phyloP scores from a whole-genome alignment of 108 stramenopile species.

The Chaetoceros muelleri region DNA sequence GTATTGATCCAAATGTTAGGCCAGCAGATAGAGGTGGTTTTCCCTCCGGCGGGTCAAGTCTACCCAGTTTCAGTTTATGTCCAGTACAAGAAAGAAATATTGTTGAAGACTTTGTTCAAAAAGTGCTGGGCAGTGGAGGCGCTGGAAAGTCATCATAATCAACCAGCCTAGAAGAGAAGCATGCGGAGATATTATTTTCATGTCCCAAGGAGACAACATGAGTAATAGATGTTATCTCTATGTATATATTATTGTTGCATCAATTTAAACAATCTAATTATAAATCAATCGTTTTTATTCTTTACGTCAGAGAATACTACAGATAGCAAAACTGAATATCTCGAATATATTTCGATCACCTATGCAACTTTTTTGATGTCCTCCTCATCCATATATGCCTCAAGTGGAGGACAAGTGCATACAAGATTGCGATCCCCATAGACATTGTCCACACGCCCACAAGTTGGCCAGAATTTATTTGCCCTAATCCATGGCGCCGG shows the following conservation, averaged over 20 bases:
- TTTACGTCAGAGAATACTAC: no score
- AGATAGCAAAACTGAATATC: no score
- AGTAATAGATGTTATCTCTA: no score
- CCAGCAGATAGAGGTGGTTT: conserved; percentile 72
- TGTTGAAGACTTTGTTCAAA: neutral
- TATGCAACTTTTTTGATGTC: conserved; percentile 65
- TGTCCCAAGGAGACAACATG: no score
- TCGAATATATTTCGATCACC: no score
- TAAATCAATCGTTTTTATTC: no score
- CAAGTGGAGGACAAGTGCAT: conserved; percentile 92
- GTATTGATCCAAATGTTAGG: conserved; percentile 62
- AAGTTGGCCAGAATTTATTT: conserved; percentile 98
- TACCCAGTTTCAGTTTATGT: conserved; percentile 72
- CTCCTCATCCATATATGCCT: conserved; percentile 77
- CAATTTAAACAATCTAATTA: no score
- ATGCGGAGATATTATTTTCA: no score
- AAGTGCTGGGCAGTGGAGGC: no score
- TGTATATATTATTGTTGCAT: no score
- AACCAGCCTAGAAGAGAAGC: no score
- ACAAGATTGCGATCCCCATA: conserved; percentile 96
- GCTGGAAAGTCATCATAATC: no score
- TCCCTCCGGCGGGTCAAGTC: conserved; percentile 64
- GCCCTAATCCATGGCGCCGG: conserved; percentile 92
- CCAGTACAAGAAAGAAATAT: conserved; percentile 38
- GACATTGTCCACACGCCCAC: conserved; percentile 96